A percentile compares a stretch with the other conserved stretches of the same genome.
Conservation (phyloP, 169 alveolate species). For the Plasmodium gaboni region DNA sequence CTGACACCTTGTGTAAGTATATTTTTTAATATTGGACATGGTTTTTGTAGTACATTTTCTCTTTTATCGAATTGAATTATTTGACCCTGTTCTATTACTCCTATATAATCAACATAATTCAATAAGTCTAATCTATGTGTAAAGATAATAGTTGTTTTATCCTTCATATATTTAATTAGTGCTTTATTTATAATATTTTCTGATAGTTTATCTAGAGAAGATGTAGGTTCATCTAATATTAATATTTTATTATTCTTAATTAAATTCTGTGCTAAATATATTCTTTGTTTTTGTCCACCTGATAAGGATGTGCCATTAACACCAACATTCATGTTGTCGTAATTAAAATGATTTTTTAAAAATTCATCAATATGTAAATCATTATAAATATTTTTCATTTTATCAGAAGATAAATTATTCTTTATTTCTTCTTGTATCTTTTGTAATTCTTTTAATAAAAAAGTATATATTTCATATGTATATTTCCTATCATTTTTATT, state of each 20-base stretch:
- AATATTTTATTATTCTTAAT: slow-evolving; percentile 74
- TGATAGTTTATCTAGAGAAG: slow-evolving; percentile 81
- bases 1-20: slow-evolving; percentile 22
- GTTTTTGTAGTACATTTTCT: slow-evolving; percentile 27
- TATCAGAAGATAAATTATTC: slow-evolving; percentile 90
- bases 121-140: slow-evolving; percentile 50
- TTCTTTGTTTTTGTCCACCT: slow-evolving; percentile 84
- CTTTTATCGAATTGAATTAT: slow-evolving; percentile 63
- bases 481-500: neutral
- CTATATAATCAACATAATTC: slow-evolving; percentile 63
- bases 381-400: slow-evolving; percentile 90
- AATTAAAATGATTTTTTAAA: slow-evolving; percentile 87
- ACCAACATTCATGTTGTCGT: slow-evolving; percentile 91
- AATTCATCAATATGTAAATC: slow-evolving; percentile 90
- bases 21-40: slow-evolving; percentile 27
- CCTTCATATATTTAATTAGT: slow-evolving; percentile 54
- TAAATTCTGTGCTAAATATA: slow-evolving; percentile 80
- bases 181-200: slow-evolving; percentile 74
- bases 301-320: slow-evolving; percentile 92
- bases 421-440: slow-evolving; percentile 90
- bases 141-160: slow-evolving; percentile 51
- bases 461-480: slow-evolving; percentile 25
- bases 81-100: slow-evolving; percentile 47
- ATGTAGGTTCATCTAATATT: slow-evolving; percentile 82
- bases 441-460: slow-evolving; percentile 14